Evolutionary conservation across 176 grass and related monocot genomes (phyloP).

Genomic region (Oryza punctata): DNA sequence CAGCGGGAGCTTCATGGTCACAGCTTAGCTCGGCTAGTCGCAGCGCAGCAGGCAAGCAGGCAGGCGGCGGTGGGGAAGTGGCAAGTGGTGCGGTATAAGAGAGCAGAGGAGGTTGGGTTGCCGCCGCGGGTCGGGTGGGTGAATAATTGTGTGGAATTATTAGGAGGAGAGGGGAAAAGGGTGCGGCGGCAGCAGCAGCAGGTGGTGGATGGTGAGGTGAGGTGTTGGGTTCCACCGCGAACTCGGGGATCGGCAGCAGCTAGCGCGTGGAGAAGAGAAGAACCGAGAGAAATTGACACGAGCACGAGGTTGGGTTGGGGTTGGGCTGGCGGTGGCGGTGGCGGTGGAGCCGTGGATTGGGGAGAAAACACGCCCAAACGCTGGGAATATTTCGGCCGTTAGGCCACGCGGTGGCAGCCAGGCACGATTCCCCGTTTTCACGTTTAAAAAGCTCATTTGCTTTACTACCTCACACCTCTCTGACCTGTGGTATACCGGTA

Average conservation of each 20-base stretch:
- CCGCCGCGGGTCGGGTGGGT: too few species aligned
- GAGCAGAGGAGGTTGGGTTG: too few species aligned
- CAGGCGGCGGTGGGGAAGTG: not conserved
- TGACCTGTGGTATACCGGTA: too few species aligned
- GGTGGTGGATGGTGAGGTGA: slow-evolving; percentile 32
- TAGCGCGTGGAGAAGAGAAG: not conserved
- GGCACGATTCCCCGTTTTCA: not conserved
- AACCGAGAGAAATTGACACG: not conserved
- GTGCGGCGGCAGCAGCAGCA: not conserved
- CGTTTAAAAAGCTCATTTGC: not conserved
- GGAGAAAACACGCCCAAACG: slow-evolving; percentile 11
- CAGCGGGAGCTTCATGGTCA: slow-evolving; percentile 51
- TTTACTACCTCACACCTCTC: not conserved
- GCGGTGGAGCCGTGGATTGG: not conserved
- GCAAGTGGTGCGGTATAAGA: not conserved
- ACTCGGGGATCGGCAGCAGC: slow-evolving; percentile 20
- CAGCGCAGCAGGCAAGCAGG: too few species aligned
- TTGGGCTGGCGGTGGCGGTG: not conserved
- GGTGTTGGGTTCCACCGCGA: not conserved
- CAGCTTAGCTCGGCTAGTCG: not conserved
- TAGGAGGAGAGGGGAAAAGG: not conserved
- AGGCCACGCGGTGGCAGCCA: not conserved
- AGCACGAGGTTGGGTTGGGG: not conserved
- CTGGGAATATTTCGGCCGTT: slow-evolving; percentile 25
- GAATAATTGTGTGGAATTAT: slow-evolving; percentile 26